These are phyloP conservation scores for Dactylellina haptotyla DNA, from an alignment of 2,329 filamentous ascomycete genomes.

Conservation along the genomic window DNA sequence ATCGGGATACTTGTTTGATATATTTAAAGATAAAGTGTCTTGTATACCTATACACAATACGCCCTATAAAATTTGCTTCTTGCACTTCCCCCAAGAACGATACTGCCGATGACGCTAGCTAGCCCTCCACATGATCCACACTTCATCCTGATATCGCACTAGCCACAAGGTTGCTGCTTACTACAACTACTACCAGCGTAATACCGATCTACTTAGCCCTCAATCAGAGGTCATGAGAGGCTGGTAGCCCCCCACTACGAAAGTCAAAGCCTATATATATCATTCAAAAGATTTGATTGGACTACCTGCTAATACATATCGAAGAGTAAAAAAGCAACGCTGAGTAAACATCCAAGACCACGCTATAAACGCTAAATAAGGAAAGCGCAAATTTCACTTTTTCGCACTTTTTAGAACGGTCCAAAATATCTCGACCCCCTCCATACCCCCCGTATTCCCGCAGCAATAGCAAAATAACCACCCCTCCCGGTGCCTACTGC, in stretches of 20 bases:
- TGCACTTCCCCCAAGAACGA: background rate
- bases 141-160: constrained; percentile 3
- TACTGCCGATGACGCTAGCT: constrained; percentile 5
- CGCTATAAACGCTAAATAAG: constrained; percentile 2
- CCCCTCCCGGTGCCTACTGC: no score
- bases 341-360: background rate
- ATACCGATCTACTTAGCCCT: background rate
- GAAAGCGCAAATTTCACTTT: background rate
- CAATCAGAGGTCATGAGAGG: background rate
- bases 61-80: no score
- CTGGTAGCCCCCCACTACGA: background rate
- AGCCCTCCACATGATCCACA: constrained; percentile 10
- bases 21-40: no score
- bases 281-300: constrained; percentile 7
- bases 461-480: background rate
- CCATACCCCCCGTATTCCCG: background rate
- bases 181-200: background rate
- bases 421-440: background rate
- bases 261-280: background rate
- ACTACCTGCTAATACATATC: background rate
- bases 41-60: no score
- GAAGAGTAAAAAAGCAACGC: background rate
- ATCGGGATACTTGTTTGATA: no score
- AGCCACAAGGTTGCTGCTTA: background rate
- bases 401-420: background rate